Percentiles rank a stretch among this genome's conserved stretches.
phyloP scores from a whole-genome alignment of 371 early-diverging fungal species.

The Actinomortierella ambigua region DNA sequence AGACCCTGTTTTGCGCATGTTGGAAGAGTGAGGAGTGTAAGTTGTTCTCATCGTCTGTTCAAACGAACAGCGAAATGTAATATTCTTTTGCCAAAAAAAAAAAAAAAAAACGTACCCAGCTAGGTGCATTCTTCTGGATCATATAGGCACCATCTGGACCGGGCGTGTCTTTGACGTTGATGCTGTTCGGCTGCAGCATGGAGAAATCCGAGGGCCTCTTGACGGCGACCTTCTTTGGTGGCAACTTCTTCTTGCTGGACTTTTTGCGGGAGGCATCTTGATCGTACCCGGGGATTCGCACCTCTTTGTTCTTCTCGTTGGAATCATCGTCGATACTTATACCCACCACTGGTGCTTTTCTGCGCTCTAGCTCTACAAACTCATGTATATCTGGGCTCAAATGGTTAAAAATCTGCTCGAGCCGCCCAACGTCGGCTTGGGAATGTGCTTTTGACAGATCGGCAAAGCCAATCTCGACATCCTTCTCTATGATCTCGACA shows the following conservation, averaged over 20 bases:
- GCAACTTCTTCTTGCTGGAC: constrained; percentile 2
- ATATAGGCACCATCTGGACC: constrained; percentile 26
- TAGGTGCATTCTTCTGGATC: constrained; percentile 30
- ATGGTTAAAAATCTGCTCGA: constrained; percentile 13
- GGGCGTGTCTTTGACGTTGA: constrained; percentile 10
- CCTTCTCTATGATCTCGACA: constrained; percentile 37
- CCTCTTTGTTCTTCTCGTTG: constrained; percentile 10
- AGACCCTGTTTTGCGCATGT: constrained; percentile 51
- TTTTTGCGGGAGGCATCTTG: background rate
- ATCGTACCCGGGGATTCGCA: constrained; percentile 15
- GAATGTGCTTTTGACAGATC: constrained; percentile 17
- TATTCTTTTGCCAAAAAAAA: too few species aligned
- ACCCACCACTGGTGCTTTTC: background rate
- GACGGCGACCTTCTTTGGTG: too few species aligned
- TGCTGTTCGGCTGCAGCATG: too few species aligned
- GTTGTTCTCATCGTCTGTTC: too few species aligned
- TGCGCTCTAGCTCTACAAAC: background rate
- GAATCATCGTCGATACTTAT: background rate
- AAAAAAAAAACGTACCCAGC: constrained; percentile 30
- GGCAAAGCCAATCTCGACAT: constrained; percentile 34
- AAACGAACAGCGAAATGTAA: too few species aligned
- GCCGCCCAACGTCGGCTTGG: constrained; percentile 7
- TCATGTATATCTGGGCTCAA: constrained; percentile 15
- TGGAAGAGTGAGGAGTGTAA: background rate
- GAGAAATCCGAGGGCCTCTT: too few species aligned